A percentile compares a stretch with the other conserved stretches of the same genome.
These are phyloP conservation scores for Volvox reticuliferus DNA, from an alignment of 139 green algal genomes.

Conservation along the genomic window DNA sequence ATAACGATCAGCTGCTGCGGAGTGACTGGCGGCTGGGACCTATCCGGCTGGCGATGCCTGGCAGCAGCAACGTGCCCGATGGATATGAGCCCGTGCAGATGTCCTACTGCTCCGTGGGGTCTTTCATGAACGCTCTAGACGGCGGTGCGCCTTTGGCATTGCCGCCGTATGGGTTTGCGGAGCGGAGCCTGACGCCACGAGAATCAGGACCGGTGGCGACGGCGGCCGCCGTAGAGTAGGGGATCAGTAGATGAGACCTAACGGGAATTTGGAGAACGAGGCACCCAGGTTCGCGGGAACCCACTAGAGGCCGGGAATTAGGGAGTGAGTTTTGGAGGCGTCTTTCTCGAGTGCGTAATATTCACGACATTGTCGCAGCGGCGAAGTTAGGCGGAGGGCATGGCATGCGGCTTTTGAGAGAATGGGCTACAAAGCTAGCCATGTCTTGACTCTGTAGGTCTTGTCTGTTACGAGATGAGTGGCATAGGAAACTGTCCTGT, in stretches of 20 bases:
- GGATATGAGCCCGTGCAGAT: slow-evolving; percentile 43
- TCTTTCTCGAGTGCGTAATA: too few relatives aligned
- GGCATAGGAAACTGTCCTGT: too few relatives aligned
- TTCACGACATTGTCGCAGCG: neutral
- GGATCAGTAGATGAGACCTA: neutral
- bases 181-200: neutral
- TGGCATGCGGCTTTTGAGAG: too few relatives aligned
- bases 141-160: slow-evolving; percentile 9
- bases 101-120: slow-evolving; percentile 17
- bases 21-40: slow-evolving; percentile 64
- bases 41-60: slow-evolving; percentile 58
- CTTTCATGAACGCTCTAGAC: slow-evolving; percentile 34
- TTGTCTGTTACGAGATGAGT: too few relatives aligned
- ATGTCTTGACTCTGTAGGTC: too few relatives aligned
- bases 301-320: too few relatives aligned
- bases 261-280: too few relatives aligned
- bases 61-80: slow-evolving; percentile 42
- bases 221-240: neutral
- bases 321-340: too few relatives aligned
- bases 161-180: neutral
- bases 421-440: too few relatives aligned
- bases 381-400: too few relatives aligned
- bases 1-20: slow-evolving; percentile 59
- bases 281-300: too few relatives aligned
- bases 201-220: neutral